Evolutionary conservation across 2,329 filamentous ascomycete genomes (phyloP), one percentile per base, ranked within the genome.

Genomic region (Didymella keratinophila): DNA sequence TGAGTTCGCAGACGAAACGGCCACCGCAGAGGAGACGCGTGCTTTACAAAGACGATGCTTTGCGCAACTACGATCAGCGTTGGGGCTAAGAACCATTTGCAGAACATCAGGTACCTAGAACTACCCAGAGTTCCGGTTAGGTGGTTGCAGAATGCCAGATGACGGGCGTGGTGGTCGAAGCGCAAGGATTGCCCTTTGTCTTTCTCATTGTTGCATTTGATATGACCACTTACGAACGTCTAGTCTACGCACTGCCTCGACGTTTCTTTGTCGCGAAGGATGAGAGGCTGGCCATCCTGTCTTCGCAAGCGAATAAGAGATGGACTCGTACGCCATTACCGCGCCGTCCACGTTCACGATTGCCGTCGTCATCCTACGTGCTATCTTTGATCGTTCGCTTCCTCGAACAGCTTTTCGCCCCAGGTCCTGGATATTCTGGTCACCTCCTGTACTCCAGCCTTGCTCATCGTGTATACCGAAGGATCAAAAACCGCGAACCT

Each of bases 251-350:
- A 60, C 36, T 45, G 39, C 39, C 34, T 51, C 23, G 21, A 43
- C 11, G n/a, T 16, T 44, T 32, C 63, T 58, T 63, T 63, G 60
- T 61, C 32, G 30, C 20, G 8, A 27, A 27, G 20, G 27, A 32
- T 34, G 42, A 20, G 52, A 56, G 54, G 57, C 52, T 50, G 49
- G 20, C 25, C 36, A 44, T 50, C 30, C 44, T 28, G 21, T 18
- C 5, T 12, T 45, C 32, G 16, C n/a, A 43, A 48, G 51, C 62
- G 41, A 66, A 63, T 63, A 39, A 32, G 14, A 48, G 28, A 37
- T 14, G 27, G 39, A 25, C 30, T 9, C 42, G 12, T 57, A 57
- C 56, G 60, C 64, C 61, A 54, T 52, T 45, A 34, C 57, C 58
- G 55, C 28, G 21, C 37, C 28, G 30, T 20, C 45, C 44, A 57